phyloP scores from a whole-genome alignment of 2,329 filamentous ascomycete species.

The Anisogramma anomala region DNA sequence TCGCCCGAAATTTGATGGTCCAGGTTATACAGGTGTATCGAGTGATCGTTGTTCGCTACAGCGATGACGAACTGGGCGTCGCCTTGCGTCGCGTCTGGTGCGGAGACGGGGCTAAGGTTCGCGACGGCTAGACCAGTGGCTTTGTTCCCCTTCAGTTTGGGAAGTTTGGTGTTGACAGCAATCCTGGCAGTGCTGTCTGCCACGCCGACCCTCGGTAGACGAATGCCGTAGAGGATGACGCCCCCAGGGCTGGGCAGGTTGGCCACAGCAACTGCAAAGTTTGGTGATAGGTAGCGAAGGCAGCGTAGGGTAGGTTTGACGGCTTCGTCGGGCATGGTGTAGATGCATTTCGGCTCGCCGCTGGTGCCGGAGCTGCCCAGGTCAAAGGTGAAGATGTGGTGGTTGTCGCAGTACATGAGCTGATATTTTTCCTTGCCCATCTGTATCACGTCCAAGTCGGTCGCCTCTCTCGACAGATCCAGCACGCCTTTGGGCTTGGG shows the following conservation, averaged over 20 bases:
- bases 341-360: slow-evolving; percentile 40
- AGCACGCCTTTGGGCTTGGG: slow-evolving; percentile 38
- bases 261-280: slow-evolving; percentile 44
- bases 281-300: slow-evolving; percentile 46
- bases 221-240: slow-evolving; percentile 43
- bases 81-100: slow-evolving; percentile 38
- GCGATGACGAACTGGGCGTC: slow-evolving; percentile 71
- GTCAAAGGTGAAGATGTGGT: slow-evolving; percentile 59
- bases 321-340: slow-evolving; percentile 39
- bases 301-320: slow-evolving; percentile 42
- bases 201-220: slow-evolving; percentile 32
- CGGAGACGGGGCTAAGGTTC: slow-evolving; percentile 47
- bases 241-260: slow-evolving; percentile 50
- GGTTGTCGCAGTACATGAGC: slow-evolving; percentile 67
- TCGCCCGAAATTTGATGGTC: slow-evolving; percentile 46
- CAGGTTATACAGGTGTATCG: slow-evolving; percentile 66
- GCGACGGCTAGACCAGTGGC: slow-evolving; percentile 69
- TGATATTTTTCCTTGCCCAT: slow-evolving; percentile 51
- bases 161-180: slow-evolving; percentile 44
- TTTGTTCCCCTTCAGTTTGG: slow-evolving; percentile 45
- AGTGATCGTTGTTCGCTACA: slow-evolving; percentile 67
- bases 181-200: slow-evolving; percentile 33
- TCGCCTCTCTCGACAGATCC: slow-evolving; percentile 44
- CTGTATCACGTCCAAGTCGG: slow-evolving; percentile 60
- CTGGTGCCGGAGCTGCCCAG: slow-evolving; percentile 34